A percentile compares a stretch with the other conserved stretches of the same genome.
These are phyloP conservation scores for Graphilbum sp. DNA, from an alignment of 2,329 filamentous ascomycete genomes.

Conservation along the genomic window DNA sequence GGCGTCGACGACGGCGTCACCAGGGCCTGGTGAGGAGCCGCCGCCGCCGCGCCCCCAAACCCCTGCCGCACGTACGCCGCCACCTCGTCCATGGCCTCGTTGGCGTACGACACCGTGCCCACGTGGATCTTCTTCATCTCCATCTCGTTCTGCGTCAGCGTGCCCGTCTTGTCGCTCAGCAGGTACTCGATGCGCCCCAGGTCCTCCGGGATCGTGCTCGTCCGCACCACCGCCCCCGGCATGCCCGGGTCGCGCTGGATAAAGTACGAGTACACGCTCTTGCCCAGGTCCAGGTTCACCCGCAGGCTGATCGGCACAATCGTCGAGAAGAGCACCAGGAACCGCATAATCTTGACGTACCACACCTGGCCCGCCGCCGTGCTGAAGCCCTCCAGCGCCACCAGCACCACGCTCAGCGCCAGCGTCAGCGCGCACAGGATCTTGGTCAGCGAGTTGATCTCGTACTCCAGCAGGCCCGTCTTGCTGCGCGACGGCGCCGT, in stretches of 20 bases:
- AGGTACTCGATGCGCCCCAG: slow-evolving; percentile 91
- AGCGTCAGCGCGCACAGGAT: slow-evolving; percentile 85
- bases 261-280: slow-evolving; percentile 89
- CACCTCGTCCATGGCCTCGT: slow-evolving; percentile 98
- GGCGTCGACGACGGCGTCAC: slow-evolving; percentile 58
- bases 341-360: slow-evolving; percentile 98
- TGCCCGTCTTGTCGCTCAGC: slow-evolving; percentile 95
- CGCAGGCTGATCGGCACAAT: slow-evolving; percentile 95
- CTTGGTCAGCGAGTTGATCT: slow-evolving; percentile 95
- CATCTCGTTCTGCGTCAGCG: slow-evolving; percentile 95
- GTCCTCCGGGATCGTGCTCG: slow-evolving; percentile 94
- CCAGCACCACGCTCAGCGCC: slow-evolving; percentile 70
- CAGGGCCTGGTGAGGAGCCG: too few relatives aligned
- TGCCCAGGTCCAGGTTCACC: slow-evolving; percentile 94
- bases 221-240: slow-evolving; percentile 80
- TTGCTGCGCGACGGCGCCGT: slow-evolving; percentile 87
- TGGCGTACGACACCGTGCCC: slow-evolving; percentile 93
- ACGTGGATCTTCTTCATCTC: slow-evolving; percentile 98
- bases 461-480: slow-evolving; percentile 80
- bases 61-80: slow-evolving; percentile 70
- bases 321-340: slow-evolving; percentile 94
- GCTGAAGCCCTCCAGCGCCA: slow-evolving; percentile 71
- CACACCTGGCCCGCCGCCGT: slow-evolving; percentile 51
- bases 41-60: slow-evolving; percentile 39
- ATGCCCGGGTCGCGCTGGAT: slow-evolving; percentile 88